Evolutionary conservation across 2,329 filamentous ascomycete species (phyloP).

Genomic region (Chlorencoelia australis): DNA sequence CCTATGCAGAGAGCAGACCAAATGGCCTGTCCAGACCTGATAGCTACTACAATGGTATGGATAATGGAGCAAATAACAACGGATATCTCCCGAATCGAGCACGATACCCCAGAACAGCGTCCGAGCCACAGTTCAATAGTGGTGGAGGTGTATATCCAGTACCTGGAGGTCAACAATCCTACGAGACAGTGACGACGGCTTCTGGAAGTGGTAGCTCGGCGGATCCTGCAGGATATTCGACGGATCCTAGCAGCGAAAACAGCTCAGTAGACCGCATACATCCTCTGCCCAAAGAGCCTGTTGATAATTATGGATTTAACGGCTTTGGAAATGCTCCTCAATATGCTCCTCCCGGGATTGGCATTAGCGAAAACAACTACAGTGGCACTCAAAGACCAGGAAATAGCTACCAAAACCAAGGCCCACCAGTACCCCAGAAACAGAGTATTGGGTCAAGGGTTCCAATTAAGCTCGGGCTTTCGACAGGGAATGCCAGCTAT

Average conservation of each 20-base stretch:
- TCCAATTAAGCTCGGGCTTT: conserved; percentile 24
- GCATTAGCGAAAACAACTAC: conserved; percentile 15
- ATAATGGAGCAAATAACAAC: conserved; percentile 18
- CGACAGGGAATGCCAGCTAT: conserved; percentile 14
- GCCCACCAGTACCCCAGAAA: conserved; percentile 19
- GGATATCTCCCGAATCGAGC: conserved; percentile 25
- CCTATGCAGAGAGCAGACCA: conserved; percentile 24
- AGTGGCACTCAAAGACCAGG: conserved; percentile 12
- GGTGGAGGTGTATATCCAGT: conserved; percentile 22
- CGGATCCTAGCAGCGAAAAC: conserved; percentile 83
- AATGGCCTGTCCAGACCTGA: conserved; percentile 33
- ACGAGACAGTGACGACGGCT: conserved; percentile 77
- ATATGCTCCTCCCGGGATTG: conserved; percentile 29
- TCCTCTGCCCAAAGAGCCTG: conserved; percentile 42
- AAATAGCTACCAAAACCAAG: conserved; percentile 16
- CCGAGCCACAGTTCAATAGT: conserved; percentile 24
- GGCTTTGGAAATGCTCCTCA: conserved; percentile 33
- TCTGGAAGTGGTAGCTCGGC: conserved; percentile 59
- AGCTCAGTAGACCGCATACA: conserved; percentile 73
- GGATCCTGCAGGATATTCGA: conserved; percentile 70
- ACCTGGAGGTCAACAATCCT: conserved; percentile 39
- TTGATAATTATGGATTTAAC: conserved; percentile 54
- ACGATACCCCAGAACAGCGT: conserved; percentile 25
- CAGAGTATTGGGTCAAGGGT: conserved; percentile 12
- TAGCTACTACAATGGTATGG: conserved; percentile 30